Evolutionary conservation across 345 rosid genomes (phyloP).

Genomic region (Lumnitzera racemosa): DNA sequence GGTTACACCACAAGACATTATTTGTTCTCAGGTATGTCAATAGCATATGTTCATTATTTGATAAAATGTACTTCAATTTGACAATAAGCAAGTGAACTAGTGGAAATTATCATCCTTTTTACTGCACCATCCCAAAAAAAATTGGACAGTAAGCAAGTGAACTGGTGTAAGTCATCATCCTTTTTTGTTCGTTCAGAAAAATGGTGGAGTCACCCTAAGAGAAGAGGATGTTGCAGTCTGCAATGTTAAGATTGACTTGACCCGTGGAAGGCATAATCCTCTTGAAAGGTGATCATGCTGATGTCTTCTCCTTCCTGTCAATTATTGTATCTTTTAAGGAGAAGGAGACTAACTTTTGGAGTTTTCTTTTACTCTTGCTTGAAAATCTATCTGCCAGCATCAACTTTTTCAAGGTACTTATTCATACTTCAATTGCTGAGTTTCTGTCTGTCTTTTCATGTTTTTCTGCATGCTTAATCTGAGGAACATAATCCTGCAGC

Average conservation of each 20-base stretch:
- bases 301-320: not conserved
- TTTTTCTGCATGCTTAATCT: no score
- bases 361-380: constrained; percentile 4
- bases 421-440: not conserved
- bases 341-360: constrained; percentile 2
- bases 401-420: constrained; percentile 80
- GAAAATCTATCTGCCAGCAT: constrained; percentile 46
- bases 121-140: not conserved
- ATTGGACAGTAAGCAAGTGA: no score
- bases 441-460: no score
- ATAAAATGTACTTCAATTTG: not conserved
- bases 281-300: constrained; percentile 53
- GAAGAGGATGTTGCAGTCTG: constrained; percentile 77
- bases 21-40: constrained; percentile 74
- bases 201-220: constrained; percentile 47
- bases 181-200: constrained; percentile 36
- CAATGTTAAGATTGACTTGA: constrained; percentile 83
- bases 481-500: no score
- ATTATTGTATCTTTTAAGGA: not conserved
- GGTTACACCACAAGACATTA: constrained; percentile 78
- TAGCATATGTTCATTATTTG: not conserved
- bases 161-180: constrained; percentile 1
- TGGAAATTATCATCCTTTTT: not conserved
- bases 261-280: constrained; percentile 80
- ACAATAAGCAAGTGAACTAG: not conserved